phyloP scores from a whole-genome alignment of 129 eudicot species.

The Glebionis coronaria region DNA sequence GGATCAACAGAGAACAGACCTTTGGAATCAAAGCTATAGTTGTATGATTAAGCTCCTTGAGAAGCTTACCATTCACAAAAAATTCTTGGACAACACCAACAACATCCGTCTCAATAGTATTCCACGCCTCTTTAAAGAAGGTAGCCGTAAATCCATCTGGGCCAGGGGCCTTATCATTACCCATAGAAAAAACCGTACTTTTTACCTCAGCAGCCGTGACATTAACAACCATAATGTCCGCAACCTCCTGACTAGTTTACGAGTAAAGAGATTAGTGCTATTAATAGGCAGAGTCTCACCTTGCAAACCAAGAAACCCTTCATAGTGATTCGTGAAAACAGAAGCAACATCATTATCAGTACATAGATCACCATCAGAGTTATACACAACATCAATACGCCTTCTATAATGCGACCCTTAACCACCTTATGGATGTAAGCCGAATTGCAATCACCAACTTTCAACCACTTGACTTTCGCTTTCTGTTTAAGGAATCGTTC shows the following conservation, averaged over 20 bases:
- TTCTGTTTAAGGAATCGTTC: neutral
- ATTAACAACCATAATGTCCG: neutral
- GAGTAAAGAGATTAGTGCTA: too few relatives aligned
- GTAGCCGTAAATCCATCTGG: too few relatives aligned
- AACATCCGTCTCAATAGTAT: too few relatives aligned
- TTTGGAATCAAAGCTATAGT: too few relatives aligned
- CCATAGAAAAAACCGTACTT: neutral
- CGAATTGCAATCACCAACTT: neutral
- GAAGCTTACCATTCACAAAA: too few relatives aligned
- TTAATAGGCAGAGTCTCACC: neutral
- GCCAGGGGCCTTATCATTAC: too few relatives aligned
- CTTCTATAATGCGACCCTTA: neutral
- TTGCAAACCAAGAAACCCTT: neutral
- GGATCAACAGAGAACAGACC: too few relatives aligned
- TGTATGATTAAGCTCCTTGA: too few relatives aligned
- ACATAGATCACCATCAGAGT: neutral
- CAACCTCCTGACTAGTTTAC: neutral
- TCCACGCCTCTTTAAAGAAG: too few relatives aligned
- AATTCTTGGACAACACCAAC: too few relatives aligned
- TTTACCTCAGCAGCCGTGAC: neutral
- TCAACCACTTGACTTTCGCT: neutral
- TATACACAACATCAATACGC: neutral
- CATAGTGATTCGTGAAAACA: neutral
- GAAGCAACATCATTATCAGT: neutral
- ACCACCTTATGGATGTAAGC: neutral